Percentiles rank a stretch among this genome's conserved stretches.
Evolutionary conservation across 1,139 yeast genomes (phyloP).

Genomic region (Hemisphaericaspora lyxosophila): DNA sequence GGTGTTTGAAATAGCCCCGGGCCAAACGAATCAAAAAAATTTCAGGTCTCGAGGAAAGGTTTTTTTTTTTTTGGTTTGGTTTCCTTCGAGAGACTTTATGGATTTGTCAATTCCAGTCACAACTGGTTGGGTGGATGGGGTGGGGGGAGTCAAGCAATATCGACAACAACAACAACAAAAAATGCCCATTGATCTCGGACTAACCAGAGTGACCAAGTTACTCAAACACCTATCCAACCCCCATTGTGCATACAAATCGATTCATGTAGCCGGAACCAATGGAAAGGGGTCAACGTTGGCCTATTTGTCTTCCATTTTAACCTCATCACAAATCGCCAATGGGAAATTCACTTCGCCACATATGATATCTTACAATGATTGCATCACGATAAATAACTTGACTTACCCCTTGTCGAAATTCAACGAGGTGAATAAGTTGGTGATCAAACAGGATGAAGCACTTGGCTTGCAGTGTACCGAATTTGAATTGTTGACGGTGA

Average conservation of each 20-base stretch:
- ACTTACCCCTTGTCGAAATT: constrained; percentile 54
- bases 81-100: too few species aligned
- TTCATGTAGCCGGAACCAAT: constrained; percentile 92
- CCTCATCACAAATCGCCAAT: constrained; percentile 46
- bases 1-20: not conserved
- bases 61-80: too few species aligned
- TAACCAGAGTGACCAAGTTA: constrained; percentile 58
- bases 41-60: too few species aligned
- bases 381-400: constrained; percentile 62
- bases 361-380: constrained; percentile 68
- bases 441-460: constrained; percentile 32
- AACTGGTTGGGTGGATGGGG: too few species aligned
- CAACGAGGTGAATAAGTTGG: constrained; percentile 39
- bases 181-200: constrained; percentile 58
- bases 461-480: constrained; percentile 69
- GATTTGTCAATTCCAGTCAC: too few species aligned
- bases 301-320: constrained; percentile 64
- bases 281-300: constrained; percentile 93
- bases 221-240: constrained; percentile 68
- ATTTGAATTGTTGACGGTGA: constrained; percentile 80
- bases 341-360: constrained; percentile 93
- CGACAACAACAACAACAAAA: too few species aligned
- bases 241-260: constrained; percentile 56
- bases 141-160: too few species aligned
- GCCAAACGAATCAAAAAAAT: too few species aligned